Percentiles rank a stretch among this genome's conserved stretches.
These are phyloP conservation scores for Leucosporidium scottii DNA, from an alignment of 768 basidiomycete species.

Conservation along the genomic window DNA sequence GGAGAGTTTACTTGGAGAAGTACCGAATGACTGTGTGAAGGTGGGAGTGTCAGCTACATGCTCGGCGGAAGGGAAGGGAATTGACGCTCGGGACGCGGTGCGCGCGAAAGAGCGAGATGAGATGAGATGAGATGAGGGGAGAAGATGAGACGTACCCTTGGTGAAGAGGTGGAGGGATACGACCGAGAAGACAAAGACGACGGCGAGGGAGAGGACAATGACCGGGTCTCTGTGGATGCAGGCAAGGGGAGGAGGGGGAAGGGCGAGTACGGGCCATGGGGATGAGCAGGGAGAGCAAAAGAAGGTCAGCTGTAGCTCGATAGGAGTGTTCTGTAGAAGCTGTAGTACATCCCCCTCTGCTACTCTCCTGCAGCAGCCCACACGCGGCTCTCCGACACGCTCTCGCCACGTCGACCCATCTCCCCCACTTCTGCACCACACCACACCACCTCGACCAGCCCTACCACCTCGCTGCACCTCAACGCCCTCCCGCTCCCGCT, in stretches of 20 bases:
- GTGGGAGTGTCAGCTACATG: too few relatives aligned
- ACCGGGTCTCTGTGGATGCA: slow-evolving; percentile 34
- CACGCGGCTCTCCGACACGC: background rate
- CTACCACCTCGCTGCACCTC: too few relatives aligned
- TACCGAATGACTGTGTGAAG: slow-evolving; percentile 13
- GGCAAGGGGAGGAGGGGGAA: background rate
- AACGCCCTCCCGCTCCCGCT: too few relatives aligned
- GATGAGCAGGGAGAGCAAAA: too few relatives aligned
- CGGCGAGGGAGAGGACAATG: slow-evolving; percentile 37
- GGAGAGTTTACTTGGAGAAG: slow-evolving; percentile 18
- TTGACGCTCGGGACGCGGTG: too few relatives aligned
- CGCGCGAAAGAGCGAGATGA: background rate
- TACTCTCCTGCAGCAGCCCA: too few relatives aligned
- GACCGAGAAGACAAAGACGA: slow-evolving; percentile 39
- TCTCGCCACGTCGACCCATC: background rate
- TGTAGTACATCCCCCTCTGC: too few relatives aligned
- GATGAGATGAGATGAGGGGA: too few relatives aligned
- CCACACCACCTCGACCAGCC: background rate
- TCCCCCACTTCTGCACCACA: background rate
- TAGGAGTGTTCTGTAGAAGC: too few relatives aligned
- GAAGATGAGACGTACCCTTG: slow-evolving; percentile 11
- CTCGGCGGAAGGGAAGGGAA: too few relatives aligned
- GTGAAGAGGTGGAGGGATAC: slow-evolving; percentile 36
- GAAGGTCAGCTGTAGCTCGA: background rate
- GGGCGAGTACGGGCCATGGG: too few relatives aligned